Evolutionary conservation across 805 yeast species (phyloP).

Genomic region (Lachancea cidri): DNA sequence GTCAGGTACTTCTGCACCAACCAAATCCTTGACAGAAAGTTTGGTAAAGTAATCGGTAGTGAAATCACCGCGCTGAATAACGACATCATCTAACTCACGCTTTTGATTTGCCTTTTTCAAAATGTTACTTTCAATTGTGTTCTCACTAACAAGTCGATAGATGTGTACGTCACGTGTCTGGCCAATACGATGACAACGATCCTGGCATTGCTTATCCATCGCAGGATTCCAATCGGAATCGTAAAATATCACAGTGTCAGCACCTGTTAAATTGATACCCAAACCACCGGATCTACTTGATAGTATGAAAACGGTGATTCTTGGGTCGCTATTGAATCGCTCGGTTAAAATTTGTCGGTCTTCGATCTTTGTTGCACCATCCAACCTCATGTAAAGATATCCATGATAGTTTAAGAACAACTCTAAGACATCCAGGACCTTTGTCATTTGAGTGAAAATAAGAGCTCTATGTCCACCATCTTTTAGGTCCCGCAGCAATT

Average conservation of each 20-base stretch:
- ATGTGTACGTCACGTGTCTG: slow-evolving; percentile 97
- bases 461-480: slow-evolving; percentile 89
- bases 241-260: slow-evolving; percentile 96
- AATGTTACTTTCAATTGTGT: slow-evolving; percentile 92
- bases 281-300: slow-evolving; percentile 98
- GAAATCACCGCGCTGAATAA: slow-evolving; percentile 96
- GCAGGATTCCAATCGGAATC: slow-evolving; percentile 99
- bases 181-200: slow-evolving; percentile 97
- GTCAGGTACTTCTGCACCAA: slow-evolving; percentile 47
- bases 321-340: slow-evolving; percentile 78
- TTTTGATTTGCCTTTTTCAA: slow-evolving; percentile 92
- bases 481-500: slow-evolving; percentile 66
- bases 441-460: slow-evolving; percentile 97
- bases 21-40: slow-evolving; percentile 76
- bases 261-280: slow-evolving; percentile 96
- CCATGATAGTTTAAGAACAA: slow-evolving; percentile 93
- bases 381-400: slow-evolving; percentile 87
- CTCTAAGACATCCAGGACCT: slow-evolving; percentile 87
- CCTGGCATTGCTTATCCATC: slow-evolving; percentile 99
- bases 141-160: slow-evolving; percentile 92
- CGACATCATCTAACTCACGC: slow-evolving; percentile 87
- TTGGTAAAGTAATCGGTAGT: slow-evolving; percentile 94
- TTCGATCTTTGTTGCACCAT: slow-evolving; percentile 96
- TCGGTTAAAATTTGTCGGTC: slow-evolving; percentile 94
- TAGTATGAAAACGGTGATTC: slow-evolving; percentile 83